Percentiles rank a stretch among this genome's conserved stretches.
Evolutionary conservation across 352 stramenopile genomes (phyloP).

Genomic region (Pythium scleroteichum): DNA sequence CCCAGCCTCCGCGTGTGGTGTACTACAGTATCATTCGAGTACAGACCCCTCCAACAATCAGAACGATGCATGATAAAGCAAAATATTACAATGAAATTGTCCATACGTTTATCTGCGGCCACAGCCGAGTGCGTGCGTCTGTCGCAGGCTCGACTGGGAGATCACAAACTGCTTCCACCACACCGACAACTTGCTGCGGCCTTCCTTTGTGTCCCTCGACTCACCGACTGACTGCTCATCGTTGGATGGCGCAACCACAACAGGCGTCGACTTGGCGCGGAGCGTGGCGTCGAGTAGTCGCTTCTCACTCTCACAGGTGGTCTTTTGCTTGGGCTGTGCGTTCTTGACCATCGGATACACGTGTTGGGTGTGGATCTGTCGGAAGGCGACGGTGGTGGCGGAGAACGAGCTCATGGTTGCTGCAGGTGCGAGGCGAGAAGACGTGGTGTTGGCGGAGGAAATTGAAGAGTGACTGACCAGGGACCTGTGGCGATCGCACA

Average conservation of each 20-base stretch:
- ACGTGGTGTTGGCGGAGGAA: too few species aligned
- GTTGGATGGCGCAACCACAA: not conserved
- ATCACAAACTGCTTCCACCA: not conserved
- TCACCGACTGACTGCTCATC: too few species aligned
- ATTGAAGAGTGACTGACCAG: too few species aligned
- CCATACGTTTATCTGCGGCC: too few species aligned
- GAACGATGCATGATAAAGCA: too few species aligned
- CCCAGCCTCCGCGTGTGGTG: too few species aligned
- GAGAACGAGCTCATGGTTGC: conserved; percentile 1
- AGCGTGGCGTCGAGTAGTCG: not conserved
- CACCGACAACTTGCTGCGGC: not conserved
- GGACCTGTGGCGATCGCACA: too few species aligned
- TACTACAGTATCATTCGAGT: too few species aligned
- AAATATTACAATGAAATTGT: not conserved
- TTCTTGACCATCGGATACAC: not conserved
- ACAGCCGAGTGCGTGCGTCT: not conserved
- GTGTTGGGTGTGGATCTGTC: not conserved
- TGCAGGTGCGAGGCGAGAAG: too few species aligned
- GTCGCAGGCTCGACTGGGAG: not conserved
- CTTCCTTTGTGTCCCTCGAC: not conserved
- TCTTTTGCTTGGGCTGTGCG: not conserved
- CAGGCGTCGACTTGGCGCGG: not conserved
- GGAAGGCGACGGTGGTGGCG: conserved; percentile 4
- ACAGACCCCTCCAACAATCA: too few species aligned
- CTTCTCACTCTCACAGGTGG: not conserved